Conservation (phyloP, 371 early-diverging fungal genomes). For the Circinella umbellata region DNA sequence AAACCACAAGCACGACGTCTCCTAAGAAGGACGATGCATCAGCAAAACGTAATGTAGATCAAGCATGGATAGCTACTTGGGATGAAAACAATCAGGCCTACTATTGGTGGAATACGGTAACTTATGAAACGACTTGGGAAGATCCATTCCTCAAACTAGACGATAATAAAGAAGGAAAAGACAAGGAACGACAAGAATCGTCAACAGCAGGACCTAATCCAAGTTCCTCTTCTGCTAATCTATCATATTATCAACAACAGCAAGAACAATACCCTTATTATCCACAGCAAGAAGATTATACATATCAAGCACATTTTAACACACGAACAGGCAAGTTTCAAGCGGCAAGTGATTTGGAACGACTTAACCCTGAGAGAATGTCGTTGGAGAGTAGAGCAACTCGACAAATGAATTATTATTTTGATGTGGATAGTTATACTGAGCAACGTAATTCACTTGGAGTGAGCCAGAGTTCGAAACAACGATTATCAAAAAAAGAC, state of each 20-base stretch:
- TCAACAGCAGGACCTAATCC: background rate
- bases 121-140: slow-evolving; percentile 65
- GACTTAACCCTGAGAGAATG: slow-evolving; percentile 44
- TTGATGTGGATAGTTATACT: slow-evolving; percentile 53
- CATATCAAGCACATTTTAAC: slow-evolving; percentile 55
- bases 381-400: slow-evolving; percentile 44
- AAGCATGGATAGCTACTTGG: slow-evolving; percentile 59
- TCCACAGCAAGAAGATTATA: slow-evolving; percentile 28
- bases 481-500: slow-evolving; percentile 42
- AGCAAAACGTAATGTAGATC: background rate
- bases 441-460: slow-evolving; percentile 33
- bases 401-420: slow-evolving; percentile 53
- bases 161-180: background rate
- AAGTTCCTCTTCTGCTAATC: background rate
- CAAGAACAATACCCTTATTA: slow-evolving; percentile 11
- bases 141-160: slow-evolving; percentile 25
- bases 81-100: slow-evolving; percentile 54
- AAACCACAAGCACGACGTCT: background rate
- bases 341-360: slow-evolving; percentile 38
- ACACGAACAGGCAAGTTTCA: slow-evolving; percentile 57
- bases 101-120: slow-evolving; percentile 68
- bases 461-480: slow-evolving; percentile 20
- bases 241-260: background rate
- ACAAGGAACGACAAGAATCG: background rate
- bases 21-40: background rate